Evolutionary conservation across 257 asterid genomes (phyloP).

Genomic region (Gentiana dahurica): DNA sequence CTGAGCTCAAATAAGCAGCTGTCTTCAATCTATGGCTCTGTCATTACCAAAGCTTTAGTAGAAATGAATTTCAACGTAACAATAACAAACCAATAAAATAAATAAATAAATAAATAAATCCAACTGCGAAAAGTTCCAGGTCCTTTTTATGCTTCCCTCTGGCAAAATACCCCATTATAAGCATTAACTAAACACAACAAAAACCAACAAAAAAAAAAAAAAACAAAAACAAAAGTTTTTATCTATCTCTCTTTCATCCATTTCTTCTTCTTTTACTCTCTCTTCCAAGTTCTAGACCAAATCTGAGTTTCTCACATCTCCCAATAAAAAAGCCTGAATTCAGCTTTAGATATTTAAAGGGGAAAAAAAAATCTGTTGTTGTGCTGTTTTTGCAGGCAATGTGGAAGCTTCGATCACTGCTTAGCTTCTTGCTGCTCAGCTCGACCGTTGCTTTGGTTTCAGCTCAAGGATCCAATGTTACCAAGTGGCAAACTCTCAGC

Average conservation of each 20-base stretch:
- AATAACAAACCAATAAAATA: no score
- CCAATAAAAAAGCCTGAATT: background rate
- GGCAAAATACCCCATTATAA: no score
- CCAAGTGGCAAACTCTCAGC: conserved; percentile 55
- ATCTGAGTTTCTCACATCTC: conserved; percentile 13
- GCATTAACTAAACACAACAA: no score
- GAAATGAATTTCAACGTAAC: no score
- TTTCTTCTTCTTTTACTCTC: background rate
- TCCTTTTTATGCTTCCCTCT: no score
- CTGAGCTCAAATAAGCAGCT: no score
- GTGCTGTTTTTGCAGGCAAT: conserved; percentile 23
- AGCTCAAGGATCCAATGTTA: conserved; percentile 47
- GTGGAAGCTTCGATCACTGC: conserved; percentile 44
- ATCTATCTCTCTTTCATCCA: background rate
- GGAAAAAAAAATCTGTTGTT: background rate
- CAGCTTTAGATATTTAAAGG: background rate
- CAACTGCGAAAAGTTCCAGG: no score
- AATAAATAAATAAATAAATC: no score
- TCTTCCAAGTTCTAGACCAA: conserved; percentile 10
- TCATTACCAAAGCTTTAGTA: no score
- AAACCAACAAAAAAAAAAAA: no score
- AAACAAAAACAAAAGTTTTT: conserved; percentile 5
- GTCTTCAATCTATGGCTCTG: no score
- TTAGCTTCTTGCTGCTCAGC: conserved; percentile 30
- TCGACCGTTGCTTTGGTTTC: conserved; percentile 33